phyloP scores from a whole-genome alignment of 768 basidiomycete species.

The Brasilioporus rufonigricans region DNA sequence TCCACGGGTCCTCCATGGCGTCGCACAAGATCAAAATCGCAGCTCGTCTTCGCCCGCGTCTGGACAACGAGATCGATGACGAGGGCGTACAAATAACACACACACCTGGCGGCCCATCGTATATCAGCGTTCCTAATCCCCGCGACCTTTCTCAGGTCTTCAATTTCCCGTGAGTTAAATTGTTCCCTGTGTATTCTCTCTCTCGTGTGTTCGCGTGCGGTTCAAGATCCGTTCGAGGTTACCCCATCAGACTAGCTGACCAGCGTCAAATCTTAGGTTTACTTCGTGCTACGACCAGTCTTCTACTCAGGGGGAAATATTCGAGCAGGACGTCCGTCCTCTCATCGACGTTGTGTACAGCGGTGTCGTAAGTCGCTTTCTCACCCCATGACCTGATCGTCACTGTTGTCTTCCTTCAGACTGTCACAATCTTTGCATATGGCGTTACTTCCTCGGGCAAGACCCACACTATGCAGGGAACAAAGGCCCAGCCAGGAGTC shows the following conservation, averaged over 20 bases:
- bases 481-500: conserved; percentile 68
- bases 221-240: background rate
- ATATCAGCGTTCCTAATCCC: conserved; percentile 68
- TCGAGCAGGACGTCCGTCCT: conserved; percentile 70
- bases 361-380: conserved; percentile 57
- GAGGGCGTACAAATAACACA: conserved; percentile 54
- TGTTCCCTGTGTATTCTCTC: too few relatives aligned
- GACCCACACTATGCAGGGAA: conserved; percentile 93
- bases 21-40: conserved; percentile 65
- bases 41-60: conserved; percentile 66
- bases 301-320: conserved; percentile 76
- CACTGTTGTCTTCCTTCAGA: conserved; percentile 40
- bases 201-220: background rate
- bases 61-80: conserved; percentile 61
- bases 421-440: conserved; percentile 86
- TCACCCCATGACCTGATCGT: background rate
- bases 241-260: conserved; percentile 2
- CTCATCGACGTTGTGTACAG: conserved; percentile 74
- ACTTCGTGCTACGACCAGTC: conserved; percentile 71
- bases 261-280: conserved; percentile 43
- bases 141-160: conserved; percentile 68
- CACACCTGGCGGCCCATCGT: conserved; percentile 40
- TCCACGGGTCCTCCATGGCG: conserved; percentile 9
- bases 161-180: conserved; percentile 64
- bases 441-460: conserved; percentile 91